Conservation (phyloP, 768 basidiomycete genomes). For the Neoboletus brunneissimus region DNA sequence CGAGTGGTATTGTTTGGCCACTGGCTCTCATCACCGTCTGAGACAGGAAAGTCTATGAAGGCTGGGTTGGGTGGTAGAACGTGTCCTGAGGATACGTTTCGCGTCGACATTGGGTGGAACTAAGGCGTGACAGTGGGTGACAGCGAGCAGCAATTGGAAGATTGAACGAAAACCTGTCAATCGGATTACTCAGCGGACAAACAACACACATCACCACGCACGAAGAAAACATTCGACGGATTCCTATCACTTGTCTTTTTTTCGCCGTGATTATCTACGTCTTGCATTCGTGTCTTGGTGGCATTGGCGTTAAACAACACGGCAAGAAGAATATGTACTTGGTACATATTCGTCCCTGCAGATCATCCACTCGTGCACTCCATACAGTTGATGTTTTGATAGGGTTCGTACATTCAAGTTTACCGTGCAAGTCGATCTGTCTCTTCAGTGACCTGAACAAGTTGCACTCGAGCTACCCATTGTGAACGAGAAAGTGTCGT, state of each 20-base stretch:
- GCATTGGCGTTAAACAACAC: conserved; percentile 68
- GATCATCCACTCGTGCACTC: conserved; percentile 55
- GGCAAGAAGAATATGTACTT: conserved; percentile 45
- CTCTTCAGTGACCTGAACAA: not conserved
- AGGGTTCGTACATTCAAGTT: conserved; percentile 23
- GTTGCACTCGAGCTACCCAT: too few species aligned
- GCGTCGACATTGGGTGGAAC: conserved; percentile 22
- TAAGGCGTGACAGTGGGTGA: not conserved
- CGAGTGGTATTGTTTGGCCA: conserved; percentile 61
- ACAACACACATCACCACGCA: not conserved
- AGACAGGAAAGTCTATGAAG: conserved; percentile 56
- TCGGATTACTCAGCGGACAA: conserved; percentile 16
- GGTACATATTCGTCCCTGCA: conserved; percentile 39
- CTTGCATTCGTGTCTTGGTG: conserved; percentile 39
- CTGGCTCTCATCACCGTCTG: conserved; percentile 52
- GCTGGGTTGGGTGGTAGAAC: conserved; percentile 50
- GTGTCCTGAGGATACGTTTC: conserved; percentile 13
- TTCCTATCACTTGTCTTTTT: not conserved
- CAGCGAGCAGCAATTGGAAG: not conserved
- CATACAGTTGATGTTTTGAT: conserved; percentile 41
- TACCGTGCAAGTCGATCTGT: not conserved
- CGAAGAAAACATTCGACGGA: not conserved
- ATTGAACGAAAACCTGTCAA: not conserved
- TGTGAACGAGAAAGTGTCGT: too few species aligned
- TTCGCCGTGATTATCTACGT: conserved; percentile 64